Evolutionary conservation across 1,139 yeast species (phyloP).

Genomic region (Dujonia santamariae): DNA sequence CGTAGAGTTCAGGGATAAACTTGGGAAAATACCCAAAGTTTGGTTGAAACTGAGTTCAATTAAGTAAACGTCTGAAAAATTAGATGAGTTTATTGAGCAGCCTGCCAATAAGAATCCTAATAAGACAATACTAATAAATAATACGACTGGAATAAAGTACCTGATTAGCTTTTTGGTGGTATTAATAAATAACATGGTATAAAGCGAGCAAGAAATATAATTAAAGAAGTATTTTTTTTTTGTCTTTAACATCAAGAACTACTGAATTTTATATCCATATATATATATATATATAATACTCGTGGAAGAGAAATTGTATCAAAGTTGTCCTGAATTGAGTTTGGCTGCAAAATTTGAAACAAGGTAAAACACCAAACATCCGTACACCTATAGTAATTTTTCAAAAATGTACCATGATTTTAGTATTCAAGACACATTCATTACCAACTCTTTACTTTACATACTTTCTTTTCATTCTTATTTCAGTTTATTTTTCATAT

Average conservation of each 20-base stretch:
- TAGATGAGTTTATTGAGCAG: slow-evolving; percentile 36
- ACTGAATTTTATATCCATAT: neutral
- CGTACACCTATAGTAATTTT: no score
- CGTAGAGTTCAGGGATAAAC: slow-evolving; percentile 17
- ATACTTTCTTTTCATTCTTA: no score
- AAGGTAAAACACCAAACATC: no score
- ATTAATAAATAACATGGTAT: neutral
- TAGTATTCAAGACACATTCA: no score
- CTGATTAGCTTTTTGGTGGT: neutral
- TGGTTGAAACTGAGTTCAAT: slow-evolving; percentile 45
- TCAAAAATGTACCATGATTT: no score
- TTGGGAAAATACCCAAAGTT: slow-evolving; percentile 33
- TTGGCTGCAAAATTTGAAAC: no score
- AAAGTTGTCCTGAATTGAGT: no score
- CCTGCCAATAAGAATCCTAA: slow-evolving; percentile 54
- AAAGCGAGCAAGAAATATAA: neutral
- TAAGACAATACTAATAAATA: slow-evolving; percentile 38
- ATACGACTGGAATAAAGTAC: slow-evolving; percentile 12
- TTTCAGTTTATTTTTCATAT: no score
- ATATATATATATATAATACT: slow-evolving; percentile 1
- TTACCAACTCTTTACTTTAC: no score
- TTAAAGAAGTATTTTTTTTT: neutral
- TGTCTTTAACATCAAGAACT: neutral
- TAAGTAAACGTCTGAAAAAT: slow-evolving; percentile 46
- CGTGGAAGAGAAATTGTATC: neutral